These are phyloP conservation scores for Proliferodiscus dingleyae DNA, from an alignment of 2,329 filamentous ascomycete species.

Conservation along the genomic window DNA sequence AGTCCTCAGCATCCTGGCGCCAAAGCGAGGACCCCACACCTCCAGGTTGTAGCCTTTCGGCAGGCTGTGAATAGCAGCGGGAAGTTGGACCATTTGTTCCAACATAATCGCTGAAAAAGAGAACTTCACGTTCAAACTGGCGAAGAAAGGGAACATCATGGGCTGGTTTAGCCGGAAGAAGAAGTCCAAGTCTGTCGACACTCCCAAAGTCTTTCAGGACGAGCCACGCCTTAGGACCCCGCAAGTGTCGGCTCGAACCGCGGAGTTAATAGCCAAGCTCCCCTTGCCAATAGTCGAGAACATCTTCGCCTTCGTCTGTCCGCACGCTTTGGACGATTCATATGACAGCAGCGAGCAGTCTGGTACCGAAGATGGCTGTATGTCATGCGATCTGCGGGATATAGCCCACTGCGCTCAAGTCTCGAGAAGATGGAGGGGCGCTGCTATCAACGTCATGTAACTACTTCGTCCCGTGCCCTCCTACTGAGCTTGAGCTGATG, in stretches of 20 bases:
- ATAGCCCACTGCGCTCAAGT: slow-evolving; percentile 74
- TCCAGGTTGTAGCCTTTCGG: too few relatives aligned
- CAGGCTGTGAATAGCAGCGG: too few relatives aligned
- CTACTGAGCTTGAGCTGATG: slow-evolving; percentile 6
- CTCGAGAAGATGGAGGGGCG: slow-evolving; percentile 64
- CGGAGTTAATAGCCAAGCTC: slow-evolving; percentile 38
- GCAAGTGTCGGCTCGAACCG: slow-evolving; percentile 10
- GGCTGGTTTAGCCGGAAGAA: slow-evolving; percentile 26
- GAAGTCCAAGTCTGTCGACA: slow-evolving; percentile 15
- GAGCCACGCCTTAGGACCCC: slow-evolving; percentile 12
- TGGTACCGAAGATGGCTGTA: slow-evolving; percentile 73
- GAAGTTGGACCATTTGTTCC: too few relatives aligned
- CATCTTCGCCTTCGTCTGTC: slow-evolving; percentile 80
- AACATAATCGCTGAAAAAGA: slow-evolving; percentile 2
- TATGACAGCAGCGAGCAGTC: slow-evolving; percentile 82
- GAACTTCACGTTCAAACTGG: slow-evolving; percentile 19
- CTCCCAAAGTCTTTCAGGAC: background rate
- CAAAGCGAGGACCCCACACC: too few relatives aligned
- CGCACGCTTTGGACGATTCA: slow-evolving; percentile 70
- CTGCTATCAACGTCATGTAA: slow-evolving; percentile 54
- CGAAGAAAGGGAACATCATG: slow-evolving; percentile 25
- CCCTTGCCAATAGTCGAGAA: slow-evolving; percentile 65
- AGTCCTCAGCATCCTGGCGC: too few relatives aligned
- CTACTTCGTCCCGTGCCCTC: slow-evolving; percentile 31
- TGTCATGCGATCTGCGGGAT: slow-evolving; percentile 90